Evolutionary conservation across 345 rosid genomes (phyloP).

Genomic region (Psidium friedrichsthalianum): DNA sequence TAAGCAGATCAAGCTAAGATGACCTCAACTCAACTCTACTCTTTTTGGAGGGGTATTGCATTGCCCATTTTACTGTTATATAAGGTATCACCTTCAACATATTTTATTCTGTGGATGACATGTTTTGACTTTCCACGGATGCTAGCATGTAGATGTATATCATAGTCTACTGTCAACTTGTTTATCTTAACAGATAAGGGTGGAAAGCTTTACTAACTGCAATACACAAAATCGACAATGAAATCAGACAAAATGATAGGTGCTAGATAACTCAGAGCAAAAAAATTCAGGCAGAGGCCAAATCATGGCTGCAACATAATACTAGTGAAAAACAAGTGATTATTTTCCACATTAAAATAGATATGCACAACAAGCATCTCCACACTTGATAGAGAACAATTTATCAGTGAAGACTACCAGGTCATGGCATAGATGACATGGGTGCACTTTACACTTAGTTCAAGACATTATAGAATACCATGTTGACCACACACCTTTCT

Average conservation of each 20-base stretch:
- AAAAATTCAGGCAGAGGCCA: neutral
- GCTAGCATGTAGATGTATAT: neutral
- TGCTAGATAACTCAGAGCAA: neutral
- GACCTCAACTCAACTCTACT: neutral
- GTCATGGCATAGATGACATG: neutral
- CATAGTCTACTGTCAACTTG: neutral
- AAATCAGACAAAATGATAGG: neutral
- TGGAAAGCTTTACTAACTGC: neutral
- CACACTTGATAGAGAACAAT: neutral
- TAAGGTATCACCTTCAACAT: neutral
- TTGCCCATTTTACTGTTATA: neutral
- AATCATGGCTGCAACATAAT: neutral
- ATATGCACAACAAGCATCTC: neutral
- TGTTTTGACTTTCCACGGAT: neutral
- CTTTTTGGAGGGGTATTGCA: neutral
- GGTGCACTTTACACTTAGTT: neutral
- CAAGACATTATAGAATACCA: neutral
- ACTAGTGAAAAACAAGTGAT: neutral
- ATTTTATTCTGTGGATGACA: neutral
- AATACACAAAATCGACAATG: neutral
- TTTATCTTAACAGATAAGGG: neutral
- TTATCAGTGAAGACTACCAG: neutral
- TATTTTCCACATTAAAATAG: neutral
- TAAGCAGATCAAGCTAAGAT: neutral
- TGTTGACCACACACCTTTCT: slow-evolving; percentile 30